Evolutionary conservation across 2,329 filamentous ascomycete genomes (phyloP), one percentile per base, ranked within the genome.

Genomic region (Bertia moriformis): DNA sequence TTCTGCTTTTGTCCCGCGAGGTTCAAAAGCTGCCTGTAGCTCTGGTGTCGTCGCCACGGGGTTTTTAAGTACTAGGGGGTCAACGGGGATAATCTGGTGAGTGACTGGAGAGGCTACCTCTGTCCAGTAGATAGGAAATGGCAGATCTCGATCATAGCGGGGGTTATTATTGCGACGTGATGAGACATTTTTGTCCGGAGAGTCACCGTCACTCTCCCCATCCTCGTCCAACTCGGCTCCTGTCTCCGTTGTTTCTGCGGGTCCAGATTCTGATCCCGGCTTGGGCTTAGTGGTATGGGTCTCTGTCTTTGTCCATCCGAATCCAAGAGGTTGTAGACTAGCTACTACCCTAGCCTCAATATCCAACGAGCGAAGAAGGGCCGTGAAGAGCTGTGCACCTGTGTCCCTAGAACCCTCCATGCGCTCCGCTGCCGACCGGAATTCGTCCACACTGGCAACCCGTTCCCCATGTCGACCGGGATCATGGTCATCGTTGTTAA

Each of bases 331-430:
- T 48, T 81, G 76, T 15, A 82, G 50, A 49, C 67, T 79, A 15
- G 64, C 67, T 1, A 81, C 66, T 52, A 81, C 60, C 30, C 76
- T 63, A 4, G 72, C 64, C 49, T 80, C 74, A 3, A 80, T 61
- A 0, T 69, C 70, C 14, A 82, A 48, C 4, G 70, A 73, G 46
- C 76, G 60, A 15, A 80, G 49, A 13, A 82, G 52, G n/a, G 73
- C 71, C 1, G 73, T 77, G 45, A 81, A 81, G 2, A 82, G 61
- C 49, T 80, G 74, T n/a, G 71, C 70, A 3, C 74, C 75, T 4
- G 74, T 59, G 53, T 81, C 76, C 43, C 73, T 61, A 40, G 73
- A 78, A 1, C 76, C 76, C 48, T 72, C 61, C 48, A 68, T 72
- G 33, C 57, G 58, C 42, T 63, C 64, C 3, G 76, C 75, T 3